These are phyloP conservation scores for Baorangia bicolor DNA, from an alignment of 768 basidiomycete genomes.

Conservation along the genomic window DNA sequence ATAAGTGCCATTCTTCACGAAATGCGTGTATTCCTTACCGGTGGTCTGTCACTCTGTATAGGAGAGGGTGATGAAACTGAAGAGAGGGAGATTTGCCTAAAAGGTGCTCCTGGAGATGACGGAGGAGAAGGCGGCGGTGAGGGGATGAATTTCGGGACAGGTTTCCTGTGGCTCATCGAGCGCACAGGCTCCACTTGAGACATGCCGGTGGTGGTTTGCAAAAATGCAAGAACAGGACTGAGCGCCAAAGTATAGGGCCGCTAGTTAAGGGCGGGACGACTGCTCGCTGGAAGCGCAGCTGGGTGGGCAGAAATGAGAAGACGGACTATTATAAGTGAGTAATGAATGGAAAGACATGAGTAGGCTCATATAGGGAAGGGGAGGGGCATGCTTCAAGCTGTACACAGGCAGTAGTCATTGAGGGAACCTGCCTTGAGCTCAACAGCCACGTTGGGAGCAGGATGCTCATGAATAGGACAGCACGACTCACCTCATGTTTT, in stretches of 20 bases:
- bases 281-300: slow-evolving; percentile 23
- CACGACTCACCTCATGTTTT: slow-evolving; percentile 40
- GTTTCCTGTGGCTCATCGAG: slow-evolving; percentile 67
- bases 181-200: slow-evolving; percentile 29
- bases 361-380: slow-evolving; percentile 33
- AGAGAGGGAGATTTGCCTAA: slow-evolving; percentile 33
- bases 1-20: slow-evolving; percentile 6
- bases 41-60: slow-evolving; percentile 27
- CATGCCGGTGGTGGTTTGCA: slow-evolving; percentile 20
- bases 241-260: slow-evolving; percentile 9
- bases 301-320: slow-evolving; percentile 30
- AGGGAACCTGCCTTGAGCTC: slow-evolving; percentile 35
- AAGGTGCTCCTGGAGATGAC: slow-evolving; percentile 34
- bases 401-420: slow-evolving; percentile 32
- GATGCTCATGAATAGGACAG: slow-evolving; percentile 31
- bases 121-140: slow-evolving; percentile 51
- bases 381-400: slow-evolving; percentile 31
- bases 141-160: slow-evolving; percentile 64
- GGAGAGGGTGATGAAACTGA: slow-evolving; percentile 23
- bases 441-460: slow-evolving; percentile 35
- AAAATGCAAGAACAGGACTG: slow-evolving; percentile 5
- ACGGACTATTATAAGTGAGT: slow-evolving; percentile 26
- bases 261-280: slow-evolving; percentile 16
- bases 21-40: slow-evolving; percentile 23
- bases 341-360: slow-evolving; percentile 27